These are phyloP conservation scores for Lentinula novae-zelandiae DNA, from an alignment of 1,284 basidiomycete genomes.

Conservation along the genomic window DNA sequence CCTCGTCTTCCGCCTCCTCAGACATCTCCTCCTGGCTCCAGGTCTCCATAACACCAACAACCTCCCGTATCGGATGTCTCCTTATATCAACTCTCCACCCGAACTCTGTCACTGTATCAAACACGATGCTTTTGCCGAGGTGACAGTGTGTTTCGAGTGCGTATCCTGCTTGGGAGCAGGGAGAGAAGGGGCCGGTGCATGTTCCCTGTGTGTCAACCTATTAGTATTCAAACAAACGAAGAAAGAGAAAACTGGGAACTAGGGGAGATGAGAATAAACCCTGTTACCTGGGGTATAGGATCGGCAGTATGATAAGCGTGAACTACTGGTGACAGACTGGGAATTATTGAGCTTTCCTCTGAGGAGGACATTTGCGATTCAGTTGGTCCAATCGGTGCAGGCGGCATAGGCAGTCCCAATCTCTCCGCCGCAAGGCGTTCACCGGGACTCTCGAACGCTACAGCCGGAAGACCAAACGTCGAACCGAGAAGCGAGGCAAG, in stretches of 20 bases:
- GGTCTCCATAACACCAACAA: conserved; percentile 71
- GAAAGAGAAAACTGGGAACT: neutral
- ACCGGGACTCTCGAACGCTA: conserved; percentile 92
- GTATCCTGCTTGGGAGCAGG: conserved; percentile 65
- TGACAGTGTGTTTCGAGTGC: conserved; percentile 73
- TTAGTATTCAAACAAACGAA: neutral
- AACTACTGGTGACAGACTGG: conserved; percentile 41
- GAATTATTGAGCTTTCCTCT: conserved; percentile 5
- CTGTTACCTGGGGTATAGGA: conserved; percentile 61
- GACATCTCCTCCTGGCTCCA: conserved; percentile 39
- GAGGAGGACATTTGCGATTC: neutral
- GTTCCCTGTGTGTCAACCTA: conserved; percentile 35
- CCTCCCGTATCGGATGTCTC: conserved; percentile 75
- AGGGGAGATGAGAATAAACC: neutral
- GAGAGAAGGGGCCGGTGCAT: conserved; percentile 66
- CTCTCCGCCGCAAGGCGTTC: conserved; percentile 85
- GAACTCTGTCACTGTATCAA: conserved; percentile 84
- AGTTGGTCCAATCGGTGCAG: conserved; percentile 17
- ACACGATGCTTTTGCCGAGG: conserved; percentile 64
- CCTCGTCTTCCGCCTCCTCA: conserved; percentile 36
- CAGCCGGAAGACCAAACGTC: conserved; percentile 91
- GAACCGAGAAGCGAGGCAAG: conserved; percentile 85
- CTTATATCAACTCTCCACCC: conserved; percentile 85
- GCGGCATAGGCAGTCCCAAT: conserved; percentile 80
- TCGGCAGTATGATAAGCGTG: conserved; percentile 83